These are phyloP conservation scores for Diutina siamensis DNA, from an alignment of 1,139 yeast species.

Conservation along the genomic window DNA sequence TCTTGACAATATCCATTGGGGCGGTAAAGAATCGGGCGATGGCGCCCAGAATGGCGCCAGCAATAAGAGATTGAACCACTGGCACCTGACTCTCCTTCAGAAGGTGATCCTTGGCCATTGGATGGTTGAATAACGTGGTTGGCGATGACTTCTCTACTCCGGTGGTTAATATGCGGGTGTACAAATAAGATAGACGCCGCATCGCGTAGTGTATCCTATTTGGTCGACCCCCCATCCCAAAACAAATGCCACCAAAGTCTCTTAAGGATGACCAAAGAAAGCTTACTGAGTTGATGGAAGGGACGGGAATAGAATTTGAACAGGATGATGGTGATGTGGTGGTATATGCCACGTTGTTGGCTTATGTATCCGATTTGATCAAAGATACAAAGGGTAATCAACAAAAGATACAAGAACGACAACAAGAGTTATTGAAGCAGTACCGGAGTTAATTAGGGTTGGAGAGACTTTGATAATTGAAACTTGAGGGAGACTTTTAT, in stretches of 20 bases:
- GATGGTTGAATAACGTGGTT: too few species aligned
- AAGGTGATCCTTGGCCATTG: conserved; percentile 35
- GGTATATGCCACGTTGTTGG: background rate
- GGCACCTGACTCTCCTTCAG: conserved; percentile 38
- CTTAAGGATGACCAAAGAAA: background rate
- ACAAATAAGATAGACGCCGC: too few species aligned
- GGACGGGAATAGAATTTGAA: background rate
- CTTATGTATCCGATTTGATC: background rate
- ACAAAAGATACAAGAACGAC: background rate
- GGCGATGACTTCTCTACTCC: too few species aligned
- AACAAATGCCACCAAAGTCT: too few species aligned
- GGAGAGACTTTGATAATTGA: too few species aligned
- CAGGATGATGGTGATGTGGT: background rate
- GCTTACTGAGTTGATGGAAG: background rate
- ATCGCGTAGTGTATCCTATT: too few species aligned
- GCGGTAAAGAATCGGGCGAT: conserved; percentile 62
- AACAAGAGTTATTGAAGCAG: background rate
- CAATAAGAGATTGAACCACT: conserved; percentile 35
- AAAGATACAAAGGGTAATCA: background rate
- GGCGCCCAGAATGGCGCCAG: conserved; percentile 70
- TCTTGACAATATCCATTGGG: conserved; percentile 83
- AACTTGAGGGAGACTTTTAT: background rate
- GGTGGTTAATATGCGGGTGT: too few species aligned
- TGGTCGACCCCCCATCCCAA: too few species aligned
- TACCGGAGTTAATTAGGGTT: background rate